phyloP scores from a whole-genome alignment of 257 asterid species.

The Rubia yunnanensis region DNA sequence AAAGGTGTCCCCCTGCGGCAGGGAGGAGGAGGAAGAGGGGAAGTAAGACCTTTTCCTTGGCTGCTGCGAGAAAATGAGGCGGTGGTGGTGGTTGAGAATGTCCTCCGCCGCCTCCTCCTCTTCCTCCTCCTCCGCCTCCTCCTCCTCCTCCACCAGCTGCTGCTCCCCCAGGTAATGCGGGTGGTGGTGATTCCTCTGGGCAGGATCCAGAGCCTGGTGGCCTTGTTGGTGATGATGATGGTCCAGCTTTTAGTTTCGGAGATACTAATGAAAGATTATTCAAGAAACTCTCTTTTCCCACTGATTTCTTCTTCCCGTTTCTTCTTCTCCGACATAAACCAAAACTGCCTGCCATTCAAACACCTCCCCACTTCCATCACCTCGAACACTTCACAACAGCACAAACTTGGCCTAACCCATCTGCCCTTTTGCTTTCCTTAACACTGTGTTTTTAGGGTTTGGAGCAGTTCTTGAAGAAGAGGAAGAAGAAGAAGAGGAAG shows the following conservation, averaged over 20 bases:
- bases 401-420: slow-evolving; percentile 63
- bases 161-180: slow-evolving; percentile 24
- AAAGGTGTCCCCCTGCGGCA: slow-evolving; percentile 40
- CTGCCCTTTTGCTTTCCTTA: slow-evolving; percentile 26
- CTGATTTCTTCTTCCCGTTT: slow-evolving; percentile 17
- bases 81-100: slow-evolving; percentile 24
- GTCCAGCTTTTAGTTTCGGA: slow-evolving; percentile 59
- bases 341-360: slow-evolving; percentile 43
- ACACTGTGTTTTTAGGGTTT: not conserved
- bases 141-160: slow-evolving; percentile 15
- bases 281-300: not conserved
- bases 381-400: not conserved
- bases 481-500: not conserved
- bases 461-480: not conserved
- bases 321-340: slow-evolving; percentile 18
- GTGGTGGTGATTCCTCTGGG: slow-evolving; percentile 40
- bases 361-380: slow-evolving; percentile 41
- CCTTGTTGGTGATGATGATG: slow-evolving; percentile 19
- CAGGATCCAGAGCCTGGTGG: slow-evolving; percentile 80
- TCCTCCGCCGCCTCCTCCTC: slow-evolving; percentile 16
- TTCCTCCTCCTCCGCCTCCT: slow-evolving; percentile 27
- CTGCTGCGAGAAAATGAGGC: slow-evolving; percentile 22
- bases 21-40: slow-evolving; percentile 30
- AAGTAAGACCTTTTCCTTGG: slow-evolving; percentile 47
- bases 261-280: not conserved